Evolutionary conservation across 2,329 filamentous ascomycete species (phyloP), one percentile per base, ranked within the genome.

Genomic region (Verticillium nonalfalfae): DNA sequence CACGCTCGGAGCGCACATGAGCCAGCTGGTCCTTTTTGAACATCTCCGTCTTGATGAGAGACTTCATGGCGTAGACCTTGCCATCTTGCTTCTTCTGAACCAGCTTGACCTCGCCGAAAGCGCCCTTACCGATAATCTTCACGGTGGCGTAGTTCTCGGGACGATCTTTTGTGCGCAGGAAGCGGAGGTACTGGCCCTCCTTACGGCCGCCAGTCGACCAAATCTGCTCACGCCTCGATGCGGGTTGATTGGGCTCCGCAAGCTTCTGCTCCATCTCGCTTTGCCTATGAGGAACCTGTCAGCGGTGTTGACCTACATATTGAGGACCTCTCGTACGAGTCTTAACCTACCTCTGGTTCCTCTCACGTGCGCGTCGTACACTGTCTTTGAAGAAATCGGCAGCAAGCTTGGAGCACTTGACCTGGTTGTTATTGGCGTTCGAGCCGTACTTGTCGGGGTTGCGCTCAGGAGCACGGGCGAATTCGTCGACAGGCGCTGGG

Each of bases 11-110:
- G 66, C 96, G 93, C 63, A 99, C 95, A 78, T 99, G 95, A 18
- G 95, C 95, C 64, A 99, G 81, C 76, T 99, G 95, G 73, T 99
- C 95, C 78, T 97, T 97, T 80, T 97, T 97, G 81, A 97, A 97
- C 95, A 99, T 99, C 77, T 99, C 95, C 57, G 92, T 93, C 82
- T 99, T 99, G 76, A 99, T 92, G 68, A 99, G 82, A 56, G 94
- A 98, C 81, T 99, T 99, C 82, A 99, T 90, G 63, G 95, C 95
- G 71, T 98, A 99, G 66, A 99, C 93, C 78, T 97, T 97, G 76
- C 91, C 92, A 71, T 98, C 95, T 59, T 91, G 88, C 83, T 93
- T 97, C 79, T 96, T 91, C 79, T 97, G 93, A 62, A 99, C 95
- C 64, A 99, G 84, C 79, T 97, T 96, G 70, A 99, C 95, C 77